Evolutionary conservation across 1,284 basidiomycete genomes (phyloP).

Genomic region (Papiliotrema fonsecae): DNA sequence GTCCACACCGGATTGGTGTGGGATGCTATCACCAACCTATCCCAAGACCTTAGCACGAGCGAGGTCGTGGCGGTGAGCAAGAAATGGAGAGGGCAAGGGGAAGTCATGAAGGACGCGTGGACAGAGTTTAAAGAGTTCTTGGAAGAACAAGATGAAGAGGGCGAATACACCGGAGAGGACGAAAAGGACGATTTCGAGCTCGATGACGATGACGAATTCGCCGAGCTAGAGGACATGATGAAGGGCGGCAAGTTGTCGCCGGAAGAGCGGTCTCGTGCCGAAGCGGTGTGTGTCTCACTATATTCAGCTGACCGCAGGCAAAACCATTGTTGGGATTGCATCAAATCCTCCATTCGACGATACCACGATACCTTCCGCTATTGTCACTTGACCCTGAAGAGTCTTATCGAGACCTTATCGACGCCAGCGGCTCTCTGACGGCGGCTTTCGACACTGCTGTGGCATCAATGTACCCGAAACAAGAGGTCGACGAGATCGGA

Average conservation of each 20-base stretch:
- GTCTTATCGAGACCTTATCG: conserved; percentile 15
- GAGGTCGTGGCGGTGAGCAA: conserved; percentile 25
- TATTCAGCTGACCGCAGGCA: conserved; percentile 18
- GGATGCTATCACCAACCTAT: conserved; percentile 31
- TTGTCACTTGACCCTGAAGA: conserved; percentile 13
- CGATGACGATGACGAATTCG: conserved; percentile 29
- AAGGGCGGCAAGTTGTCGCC: conserved; percentile 20
- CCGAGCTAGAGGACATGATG: conserved; percentile 26
- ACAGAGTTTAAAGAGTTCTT: conserved; percentile 41
- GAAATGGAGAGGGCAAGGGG: conserved; percentile 30
- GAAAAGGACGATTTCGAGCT: conserved; percentile 9
- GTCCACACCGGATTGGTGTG: conserved; percentile 39
- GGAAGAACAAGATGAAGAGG: conserved; percentile 24
- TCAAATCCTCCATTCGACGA: conserved; percentile 34
- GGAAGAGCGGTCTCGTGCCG: conserved; percentile 24
- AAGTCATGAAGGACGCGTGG: conserved; percentile 40
- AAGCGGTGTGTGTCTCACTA: conserved; percentile 25
- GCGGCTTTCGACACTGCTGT: conserved; percentile 34
- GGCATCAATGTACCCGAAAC: conserved; percentile 31
- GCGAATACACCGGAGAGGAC: conserved; percentile 12
- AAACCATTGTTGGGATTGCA: conserved; percentile 35
- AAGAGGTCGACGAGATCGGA: conserved; percentile 32
- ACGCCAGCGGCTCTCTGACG: conserved; percentile 13
- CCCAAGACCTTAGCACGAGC: conserved; percentile 16
- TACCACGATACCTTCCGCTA: conserved; percentile 29